Evolutionary conservation across 371 early-diverging fungal genomes (phyloP).

Genomic region (Sporodiniella umbellata): DNA sequence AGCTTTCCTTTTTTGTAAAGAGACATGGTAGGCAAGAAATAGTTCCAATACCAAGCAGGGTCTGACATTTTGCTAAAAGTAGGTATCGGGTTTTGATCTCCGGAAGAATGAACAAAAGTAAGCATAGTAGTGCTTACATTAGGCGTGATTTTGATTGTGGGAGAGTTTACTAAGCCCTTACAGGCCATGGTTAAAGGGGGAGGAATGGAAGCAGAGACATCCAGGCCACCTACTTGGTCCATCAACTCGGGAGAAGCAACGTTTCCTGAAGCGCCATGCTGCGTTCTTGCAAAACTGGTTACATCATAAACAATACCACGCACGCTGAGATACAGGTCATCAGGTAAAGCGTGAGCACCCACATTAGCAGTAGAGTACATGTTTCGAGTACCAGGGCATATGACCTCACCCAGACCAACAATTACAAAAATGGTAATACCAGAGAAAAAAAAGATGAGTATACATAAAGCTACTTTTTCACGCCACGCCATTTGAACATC

Average conservation of each 20-base stretch:
- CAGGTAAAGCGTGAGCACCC: conserved; percentile 34
- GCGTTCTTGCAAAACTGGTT: conserved; percentile 55
- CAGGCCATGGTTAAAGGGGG: conserved; percentile 67
- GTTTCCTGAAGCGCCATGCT: conserved; percentile 42
- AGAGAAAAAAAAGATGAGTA: conserved; percentile 82
- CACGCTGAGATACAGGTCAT: conserved; percentile 60
- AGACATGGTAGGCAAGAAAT: conserved; percentile 60
- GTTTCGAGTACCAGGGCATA: conserved; percentile 79
- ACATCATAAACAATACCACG: conserved; percentile 74
- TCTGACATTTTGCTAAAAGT: conserved; percentile 25
- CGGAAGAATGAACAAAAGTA: conserved; percentile 42
- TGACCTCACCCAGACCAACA: conserved; percentile 79
- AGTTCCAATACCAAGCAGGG: conserved; percentile 66
- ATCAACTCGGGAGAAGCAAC: conserved; percentile 50
- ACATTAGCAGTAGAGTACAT: conserved; percentile 60
- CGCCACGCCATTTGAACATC: conserved; percentile 96
- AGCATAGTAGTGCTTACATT: conserved; percentile 23
- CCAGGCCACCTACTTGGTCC: conserved; percentile 65
- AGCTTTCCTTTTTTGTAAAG: conserved; percentile 68
- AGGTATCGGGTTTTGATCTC: conserved; percentile 27
- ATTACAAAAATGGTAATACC: conserved; percentile 85
- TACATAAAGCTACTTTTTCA: conserved; percentile 92
- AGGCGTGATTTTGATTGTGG: conserved; percentile 28
- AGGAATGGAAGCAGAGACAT: conserved; percentile 68
- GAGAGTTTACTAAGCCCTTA: conserved; percentile 43